phyloP scores from a whole-genome alignment of 2,329 filamentous ascomycete species.

The Pseudocercospora macadamiae region DNA sequence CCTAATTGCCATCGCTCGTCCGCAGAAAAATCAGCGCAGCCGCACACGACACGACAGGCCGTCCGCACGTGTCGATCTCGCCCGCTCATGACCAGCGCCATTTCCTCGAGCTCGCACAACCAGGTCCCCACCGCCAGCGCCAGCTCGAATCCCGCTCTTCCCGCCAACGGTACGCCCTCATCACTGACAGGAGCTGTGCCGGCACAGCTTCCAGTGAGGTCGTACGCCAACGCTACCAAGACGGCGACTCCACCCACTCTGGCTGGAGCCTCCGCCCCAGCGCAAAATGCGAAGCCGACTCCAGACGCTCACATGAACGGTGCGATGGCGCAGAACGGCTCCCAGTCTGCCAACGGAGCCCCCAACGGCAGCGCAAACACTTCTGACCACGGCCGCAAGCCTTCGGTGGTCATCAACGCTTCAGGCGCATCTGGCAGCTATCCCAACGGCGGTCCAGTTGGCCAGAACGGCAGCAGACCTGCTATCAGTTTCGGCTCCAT shows the following conservation, averaged over 20 bases:
- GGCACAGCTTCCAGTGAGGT: conserved; percentile 59
- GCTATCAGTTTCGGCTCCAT: conserved; percentile 81
- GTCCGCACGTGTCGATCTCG: conserved; percentile 13
- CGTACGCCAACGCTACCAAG: conserved; percentile 66
- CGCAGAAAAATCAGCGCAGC: neutral
- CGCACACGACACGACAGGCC: conserved; percentile 5
- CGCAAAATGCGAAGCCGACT: conserved; percentile 59
- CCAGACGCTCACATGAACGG: conserved; percentile 77
- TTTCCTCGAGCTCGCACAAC: conserved; percentile 52
- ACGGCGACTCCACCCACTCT: conserved; percentile 55
- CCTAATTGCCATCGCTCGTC: neutral
- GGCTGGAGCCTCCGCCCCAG: conserved; percentile 54
- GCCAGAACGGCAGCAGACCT: conserved; percentile 52
- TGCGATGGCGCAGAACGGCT: conserved; percentile 48
- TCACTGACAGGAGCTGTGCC: conserved; percentile 55
- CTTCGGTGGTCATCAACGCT: conserved; percentile 88
- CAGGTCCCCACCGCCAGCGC: conserved; percentile 54
- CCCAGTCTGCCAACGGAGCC: conserved; percentile 56
- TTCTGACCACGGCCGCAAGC: conserved; percentile 78
- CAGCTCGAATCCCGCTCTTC: conserved; percentile 52
- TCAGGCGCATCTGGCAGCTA: conserved; percentile 75
- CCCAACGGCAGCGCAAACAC: conserved; percentile 65
- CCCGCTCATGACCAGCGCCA: conserved; percentile 65
- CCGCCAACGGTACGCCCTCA: conserved; percentile 54
- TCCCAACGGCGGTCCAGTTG: conserved; percentile 73